Base-by-base conservation (phyloP, 257 asterid genomes). In the Handroanthus guayacan region DNA sequence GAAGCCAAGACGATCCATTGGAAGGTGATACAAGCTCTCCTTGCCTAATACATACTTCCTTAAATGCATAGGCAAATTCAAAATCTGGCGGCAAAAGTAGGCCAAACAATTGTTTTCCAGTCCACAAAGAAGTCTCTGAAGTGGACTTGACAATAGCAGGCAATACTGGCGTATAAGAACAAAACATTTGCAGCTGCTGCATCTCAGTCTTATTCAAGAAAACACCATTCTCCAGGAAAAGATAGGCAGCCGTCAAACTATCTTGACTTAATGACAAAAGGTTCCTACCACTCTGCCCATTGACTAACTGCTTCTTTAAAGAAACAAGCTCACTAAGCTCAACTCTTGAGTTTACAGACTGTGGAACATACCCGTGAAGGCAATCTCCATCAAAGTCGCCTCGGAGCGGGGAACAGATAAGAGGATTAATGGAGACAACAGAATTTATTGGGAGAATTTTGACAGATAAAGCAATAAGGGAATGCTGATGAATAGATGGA, bases 351-450 rank as follows among this genome's bases (percentile, higher is more conserved):
- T 82, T 83, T 31, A 90, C 79, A 2, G 99, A 93, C 62, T 95
- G 98, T 4, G 99, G 98, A 62, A 93, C 92, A 83, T 82, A 95
- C 37, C 98, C 98, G 75, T 95, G 99, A 75, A 95, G 91, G 78
- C 98, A 95, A 62, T 95, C 98, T 14, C 99, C 99, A 81, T 95
- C 99, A 38, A 95, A 95, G 80, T 95, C 99, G 47, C 99, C 99
- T 74, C 96, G 89, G 50, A 95, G 83, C 37, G 99, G 99, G 39
- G 90, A 81, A 82, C 99, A 95, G 7, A 90, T 82, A 16, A 90
- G 90, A 13, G 99, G 99, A 70, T 95, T 95, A 38, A 95, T 87
- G 34, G 97, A 86, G 31, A 89, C 82, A 79, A 84, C 97, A 20
- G 89, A 80, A 38, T 70, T 74, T 64, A 76, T 76, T 0, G 97